Conservation (phyloP, 2,329 filamentous ascomycete genomes). For the Didymella pinodella region DNA sequence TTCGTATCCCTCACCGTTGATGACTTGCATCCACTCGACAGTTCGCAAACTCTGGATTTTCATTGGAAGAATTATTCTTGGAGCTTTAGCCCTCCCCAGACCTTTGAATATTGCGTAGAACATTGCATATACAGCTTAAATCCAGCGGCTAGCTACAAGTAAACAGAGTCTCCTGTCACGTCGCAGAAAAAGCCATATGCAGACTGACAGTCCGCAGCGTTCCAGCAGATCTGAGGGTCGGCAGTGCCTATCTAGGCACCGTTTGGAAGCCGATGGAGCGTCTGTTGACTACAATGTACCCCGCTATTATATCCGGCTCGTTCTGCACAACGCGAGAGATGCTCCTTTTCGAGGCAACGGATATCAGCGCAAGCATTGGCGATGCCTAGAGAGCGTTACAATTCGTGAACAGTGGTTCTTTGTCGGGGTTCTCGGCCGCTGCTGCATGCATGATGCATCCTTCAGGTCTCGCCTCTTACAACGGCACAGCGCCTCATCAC, state of each 20-base stretch:
- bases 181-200: too few relatives aligned
- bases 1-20: not conserved
- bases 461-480: conserved; percentile 32
- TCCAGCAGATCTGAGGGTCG: too few relatives aligned
- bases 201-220: too few relatives aligned
- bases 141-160: conserved; percentile 1
- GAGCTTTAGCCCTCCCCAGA: not conserved
- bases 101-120: not conserved
- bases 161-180: too few relatives aligned
- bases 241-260: too few relatives aligned
- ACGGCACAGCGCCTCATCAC: conserved; percentile 28
- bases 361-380: conserved; percentile 13
- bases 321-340: too few relatives aligned
- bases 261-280: too few relatives aligned
- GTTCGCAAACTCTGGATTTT: not conserved
- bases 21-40: not conserved
- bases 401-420: conserved; percentile 39
- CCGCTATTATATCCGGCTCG: too few relatives aligned
- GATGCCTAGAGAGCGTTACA: not conserved
- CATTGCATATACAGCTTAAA: too few relatives aligned
- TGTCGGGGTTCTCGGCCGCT: conserved; percentile 29
- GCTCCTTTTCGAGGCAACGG: conserved; percentile 1
- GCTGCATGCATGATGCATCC: conserved; percentile 28
- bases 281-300: too few relatives aligned
- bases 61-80: not conserved